Base-by-base conservation (phyloP, 192 early-diverging fungal species). In the Endogone sp. region DNA sequence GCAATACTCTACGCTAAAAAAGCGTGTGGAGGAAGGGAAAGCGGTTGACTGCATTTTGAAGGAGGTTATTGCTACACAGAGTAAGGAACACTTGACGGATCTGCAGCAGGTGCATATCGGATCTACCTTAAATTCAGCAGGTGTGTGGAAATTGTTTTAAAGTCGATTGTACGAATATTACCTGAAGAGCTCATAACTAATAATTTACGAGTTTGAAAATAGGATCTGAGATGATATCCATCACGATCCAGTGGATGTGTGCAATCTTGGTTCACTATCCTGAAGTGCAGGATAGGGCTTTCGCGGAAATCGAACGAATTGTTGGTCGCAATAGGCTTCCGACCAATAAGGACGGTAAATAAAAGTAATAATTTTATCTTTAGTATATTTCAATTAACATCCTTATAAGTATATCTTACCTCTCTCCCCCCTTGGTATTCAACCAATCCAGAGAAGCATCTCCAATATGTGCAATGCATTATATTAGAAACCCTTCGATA, bases 211-310 rank as follows among this genome's bases (percentile, higher is more conserved):
- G n/a, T 28, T 23, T 60, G 24, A 28, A 28, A 6, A 56, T 27
- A 75, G 77, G 77, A 8, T 79, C 72, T 6, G 77, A 79, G 29
- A 71, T 72, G 0, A 79, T 69, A 3, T 65, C 77, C 6, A 71
- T 69, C 1, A 79, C 72, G 3, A 20, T 79, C 3, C 63, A 68
- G 54, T 79, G 77, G 77, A 63, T 75, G 3, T 55, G 70, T 28
- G 77, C 72, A 16, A n/a, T 75, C 6, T 55, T 79, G 10, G 70
- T 59, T 1, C 74, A 79, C 49, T 22, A 75, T 49, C 72, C 70
- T 56, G 69, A 74, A 0, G 31, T 79, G 32, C 77, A 79, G 56
- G 72, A 79, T 16, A 37, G 62, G 16, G 60, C 63, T 24, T 79
- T 57, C 57, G n/a, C 60, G 30, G 77, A 79, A 69, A 74, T 79